Conservation (phyloP, 495 filamentous ascomycete species). For the Lepraria neglecta region DNA sequence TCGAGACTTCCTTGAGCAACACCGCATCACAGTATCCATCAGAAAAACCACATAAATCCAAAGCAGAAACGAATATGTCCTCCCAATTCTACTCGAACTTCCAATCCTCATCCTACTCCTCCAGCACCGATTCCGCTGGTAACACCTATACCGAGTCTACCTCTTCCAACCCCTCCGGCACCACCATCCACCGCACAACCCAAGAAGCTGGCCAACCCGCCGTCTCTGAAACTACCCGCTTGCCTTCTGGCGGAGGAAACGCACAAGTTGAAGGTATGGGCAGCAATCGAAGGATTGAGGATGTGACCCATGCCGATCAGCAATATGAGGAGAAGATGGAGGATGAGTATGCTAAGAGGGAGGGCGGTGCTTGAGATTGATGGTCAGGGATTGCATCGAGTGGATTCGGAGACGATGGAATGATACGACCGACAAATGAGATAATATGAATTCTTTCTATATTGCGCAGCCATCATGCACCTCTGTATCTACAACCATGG, state of each 20-base stretch:
- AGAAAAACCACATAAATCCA: background rate
- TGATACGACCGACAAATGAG: background rate
- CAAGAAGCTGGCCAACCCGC: constrained; percentile 25
- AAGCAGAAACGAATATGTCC: constrained; percentile 12
- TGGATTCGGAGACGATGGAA: background rate
- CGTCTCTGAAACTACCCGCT: constrained; percentile 20
- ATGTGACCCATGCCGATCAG: constrained; percentile 23
- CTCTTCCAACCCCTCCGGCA: constrained; percentile 23
- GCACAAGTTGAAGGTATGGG: constrained; percentile 14
- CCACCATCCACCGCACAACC: constrained; percentile 23
- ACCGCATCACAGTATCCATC: too few species aligned
- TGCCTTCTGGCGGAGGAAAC: constrained; percentile 17
- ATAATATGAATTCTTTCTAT: too few species aligned
- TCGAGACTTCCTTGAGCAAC: too few species aligned
- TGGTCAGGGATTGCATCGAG: background rate
- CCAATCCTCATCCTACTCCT: constrained; percentile 24
- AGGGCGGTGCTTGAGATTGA: constrained; percentile 32
- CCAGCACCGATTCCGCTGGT: constrained; percentile 22
- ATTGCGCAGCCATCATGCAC: too few species aligned
- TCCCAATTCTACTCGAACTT: constrained; percentile 23
- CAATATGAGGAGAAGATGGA: constrained; percentile 31
- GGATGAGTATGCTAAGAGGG: constrained; percentile 38
- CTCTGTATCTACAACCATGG: too few species aligned
- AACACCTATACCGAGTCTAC: constrained; percentile 22
- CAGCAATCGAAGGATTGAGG: constrained; percentile 17